Evolutionary conservation across 2,329 filamentous ascomycete genomes (phyloP), one percentile per base, ranked within the genome.

Genomic region (Microdochium trichocladiopsis): DNA sequence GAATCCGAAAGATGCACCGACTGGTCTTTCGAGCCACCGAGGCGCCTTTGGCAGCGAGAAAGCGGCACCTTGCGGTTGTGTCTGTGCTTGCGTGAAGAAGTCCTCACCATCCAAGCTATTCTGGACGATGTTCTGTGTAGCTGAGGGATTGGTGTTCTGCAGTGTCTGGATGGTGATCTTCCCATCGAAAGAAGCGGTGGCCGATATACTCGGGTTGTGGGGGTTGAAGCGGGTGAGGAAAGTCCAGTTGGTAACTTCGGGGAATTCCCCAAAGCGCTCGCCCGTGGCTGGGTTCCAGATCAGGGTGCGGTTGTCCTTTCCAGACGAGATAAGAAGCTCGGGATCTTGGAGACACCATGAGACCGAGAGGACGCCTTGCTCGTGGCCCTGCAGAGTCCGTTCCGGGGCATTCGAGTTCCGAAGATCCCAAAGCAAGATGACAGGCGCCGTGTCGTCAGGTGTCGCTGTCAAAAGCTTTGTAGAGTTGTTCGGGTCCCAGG

Each of bases 181-280:
- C 61, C 95, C 94, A 65, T 99, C 94, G 60, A 97, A 97, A 2
- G 93, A 95, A 10, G 95, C 94, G 18, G 94, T 97, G 18, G 95
- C 95, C 49, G 93, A 90, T 53, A 99, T 77, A 65, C 86, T 89
- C 11, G 94, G 93, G 69, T 99, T 96, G 60, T 89, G 85, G 25
- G 94, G 94, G 68, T 96, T 92, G 80, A 95, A 97, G 56, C 87
- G 83, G 4, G 94, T 96, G 66, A 93, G 86, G 75, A 99, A 99
- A 5, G 92, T 96, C 93, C 94, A 99, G 70, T 97, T 99, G n/a
- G 93, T 96, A 51, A 95, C 92, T 62, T 96, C 90, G 4, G 93
- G 92, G 65, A 97, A 93, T 70, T 97, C 93, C 58, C 95, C 94
- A 57, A 91, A 87, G 12, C 82, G 78, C 65, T 94, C 84, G 51